A percentile compares a stretch with the other conserved stretches of the same genome.
These are phyloP conservation scores for Phytopythium sindhum DNA, from an alignment of 352 stramenopile species.

Conservation along the genomic window DNA sequence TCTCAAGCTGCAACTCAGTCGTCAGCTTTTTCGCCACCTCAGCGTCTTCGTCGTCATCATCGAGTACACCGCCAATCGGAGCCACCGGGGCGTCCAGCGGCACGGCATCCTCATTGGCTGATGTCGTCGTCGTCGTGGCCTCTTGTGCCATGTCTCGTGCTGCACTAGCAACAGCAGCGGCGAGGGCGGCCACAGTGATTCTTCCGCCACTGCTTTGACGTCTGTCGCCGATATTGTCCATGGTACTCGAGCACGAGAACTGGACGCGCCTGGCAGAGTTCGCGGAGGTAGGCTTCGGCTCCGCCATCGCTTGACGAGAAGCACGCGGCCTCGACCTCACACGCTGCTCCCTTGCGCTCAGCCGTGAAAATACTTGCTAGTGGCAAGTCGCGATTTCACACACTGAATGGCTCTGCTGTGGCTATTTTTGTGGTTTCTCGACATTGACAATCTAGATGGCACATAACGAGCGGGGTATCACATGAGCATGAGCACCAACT, in stretches of 20 bases:
- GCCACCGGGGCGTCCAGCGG: background rate
- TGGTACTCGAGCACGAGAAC: conserved; percentile 1
- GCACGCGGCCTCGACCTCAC: background rate
- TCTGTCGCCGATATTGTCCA: background rate
- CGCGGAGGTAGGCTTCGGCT: background rate
- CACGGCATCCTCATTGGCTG: background rate
- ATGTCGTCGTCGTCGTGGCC: background rate
- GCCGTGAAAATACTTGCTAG: no score
- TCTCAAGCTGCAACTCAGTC: conserved; percentile 49
- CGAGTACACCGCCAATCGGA: conserved; percentile 5
- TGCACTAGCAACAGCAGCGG: background rate
- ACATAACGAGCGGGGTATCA: background rate
- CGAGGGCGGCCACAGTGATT: background rate
- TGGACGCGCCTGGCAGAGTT: background rate
- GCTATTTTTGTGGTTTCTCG: conserved; percentile 1
- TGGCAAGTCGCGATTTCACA: background rate
- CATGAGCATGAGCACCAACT: background rate
- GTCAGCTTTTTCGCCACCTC: conserved; percentile 33
- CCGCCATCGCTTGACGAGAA: background rate
- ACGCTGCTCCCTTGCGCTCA: background rate
- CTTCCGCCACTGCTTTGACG: background rate
- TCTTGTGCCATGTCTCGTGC: background rate
- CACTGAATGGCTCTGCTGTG: background rate
- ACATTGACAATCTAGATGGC: background rate
- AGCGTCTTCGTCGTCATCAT: conserved; percentile 28